Evolutionary conservation across 164 flowering plant species (phyloP).

Genomic region (Saururus chinensis): DNA sequence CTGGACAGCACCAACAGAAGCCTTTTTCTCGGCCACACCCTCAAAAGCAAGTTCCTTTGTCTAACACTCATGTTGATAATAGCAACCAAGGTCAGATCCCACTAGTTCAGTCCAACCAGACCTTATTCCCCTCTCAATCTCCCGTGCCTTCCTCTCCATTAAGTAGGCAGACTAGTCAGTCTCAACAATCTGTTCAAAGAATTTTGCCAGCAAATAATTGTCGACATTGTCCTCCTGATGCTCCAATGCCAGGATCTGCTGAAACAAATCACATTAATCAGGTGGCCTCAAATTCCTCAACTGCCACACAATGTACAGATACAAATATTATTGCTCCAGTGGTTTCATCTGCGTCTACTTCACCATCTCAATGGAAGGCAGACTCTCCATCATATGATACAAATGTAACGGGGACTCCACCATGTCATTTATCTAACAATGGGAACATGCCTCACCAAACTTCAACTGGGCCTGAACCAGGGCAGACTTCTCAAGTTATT

Average conservation of each 20-base stretch:
- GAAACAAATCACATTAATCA: conserved; percentile 27
- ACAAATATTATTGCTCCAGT: conserved; percentile 22
- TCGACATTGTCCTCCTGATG: conserved; percentile 27
- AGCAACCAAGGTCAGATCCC: conserved; percentile 39
- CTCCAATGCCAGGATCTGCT: conserved; percentile 26
- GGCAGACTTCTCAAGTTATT: conserved; percentile 20
- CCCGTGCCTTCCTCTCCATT: conserved; percentile 20
- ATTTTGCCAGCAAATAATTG: conserved; percentile 31
- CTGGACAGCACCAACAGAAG: conserved; percentile 41
- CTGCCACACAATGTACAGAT: conserved; percentile 26
- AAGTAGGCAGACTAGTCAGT: conserved; percentile 26
- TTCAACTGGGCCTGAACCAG: conserved; percentile 24
- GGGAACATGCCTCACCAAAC: conserved; percentile 19
- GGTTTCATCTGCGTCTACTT: conserved; percentile 24
- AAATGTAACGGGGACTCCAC: conserved; percentile 15
- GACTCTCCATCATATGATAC: conserved; percentile 37
- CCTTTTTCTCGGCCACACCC: conserved; percentile 27
- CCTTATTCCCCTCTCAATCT: conserved; percentile 25
- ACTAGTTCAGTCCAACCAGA: conserved; percentile 25
- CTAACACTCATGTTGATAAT: conserved; percentile 38
- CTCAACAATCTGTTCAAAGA: conserved; percentile 32
- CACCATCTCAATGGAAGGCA: conserved; percentile 31
- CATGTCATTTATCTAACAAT: conserved; percentile 22
- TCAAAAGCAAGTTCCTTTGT: conserved; percentile 35
- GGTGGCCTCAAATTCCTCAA: conserved; percentile 14